These are phyloP conservation scores for Aspergillus pseudotamarii DNA, from an alignment of 2,329 filamentous ascomycete species.

Conservation along the genomic window DNA sequence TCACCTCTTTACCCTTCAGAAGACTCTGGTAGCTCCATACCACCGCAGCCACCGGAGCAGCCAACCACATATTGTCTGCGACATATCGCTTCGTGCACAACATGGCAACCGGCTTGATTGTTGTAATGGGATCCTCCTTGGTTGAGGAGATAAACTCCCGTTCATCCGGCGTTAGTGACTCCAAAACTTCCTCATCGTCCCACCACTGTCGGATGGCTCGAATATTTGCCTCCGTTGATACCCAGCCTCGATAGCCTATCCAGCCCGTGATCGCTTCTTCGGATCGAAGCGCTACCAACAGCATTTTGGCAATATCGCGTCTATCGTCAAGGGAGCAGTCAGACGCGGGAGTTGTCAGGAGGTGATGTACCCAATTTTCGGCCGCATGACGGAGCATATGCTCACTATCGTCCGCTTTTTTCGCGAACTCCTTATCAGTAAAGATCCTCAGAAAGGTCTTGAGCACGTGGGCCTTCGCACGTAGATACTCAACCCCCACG, in stretches of 20 bases:
- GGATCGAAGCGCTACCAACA: not conserved
- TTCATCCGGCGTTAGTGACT: not conserved
- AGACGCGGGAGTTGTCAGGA: not conserved
- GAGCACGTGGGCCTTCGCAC: slow-evolving; percentile 14
- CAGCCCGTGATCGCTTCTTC: not conserved
- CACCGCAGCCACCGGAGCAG: not conserved
- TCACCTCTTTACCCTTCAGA: not conserved
- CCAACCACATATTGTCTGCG: not conserved
- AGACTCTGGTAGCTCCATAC: slow-evolving; percentile 4
- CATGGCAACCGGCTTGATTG: not conserved
- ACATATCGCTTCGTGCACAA: slow-evolving; percentile 10
- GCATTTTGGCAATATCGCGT: not conserved
- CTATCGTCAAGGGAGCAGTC: not conserved
- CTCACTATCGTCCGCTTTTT: not conserved
- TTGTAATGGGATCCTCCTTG: not conserved
- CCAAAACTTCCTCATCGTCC: not conserved
- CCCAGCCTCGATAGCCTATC: not conserved
- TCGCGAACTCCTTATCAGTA: not conserved
- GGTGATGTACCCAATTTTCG: not conserved
- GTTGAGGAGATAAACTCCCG: not conserved
- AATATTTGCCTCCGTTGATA: not conserved
- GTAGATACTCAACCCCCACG: slow-evolving; percentile 22
- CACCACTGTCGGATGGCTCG: not conserved
- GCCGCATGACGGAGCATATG: not conserved
- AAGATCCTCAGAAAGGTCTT: slow-evolving; percentile 7